Conservation (phyloP, 176 grass and related monocot species). For the Carex scoparia region DNA sequence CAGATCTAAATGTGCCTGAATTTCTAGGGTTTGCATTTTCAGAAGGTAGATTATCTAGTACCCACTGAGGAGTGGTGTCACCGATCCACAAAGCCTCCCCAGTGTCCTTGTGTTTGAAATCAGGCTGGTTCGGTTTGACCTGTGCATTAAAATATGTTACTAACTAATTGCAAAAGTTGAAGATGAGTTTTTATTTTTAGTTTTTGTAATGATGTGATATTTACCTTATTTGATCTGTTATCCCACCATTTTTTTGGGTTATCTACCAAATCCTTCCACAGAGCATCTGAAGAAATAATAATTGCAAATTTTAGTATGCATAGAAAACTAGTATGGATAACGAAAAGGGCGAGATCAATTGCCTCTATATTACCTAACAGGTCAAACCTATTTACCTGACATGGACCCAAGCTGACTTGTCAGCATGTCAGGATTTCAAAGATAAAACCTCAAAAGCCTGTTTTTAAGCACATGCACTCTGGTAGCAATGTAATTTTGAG, state of each 20-base stretch:
- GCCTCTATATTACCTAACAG: neutral
- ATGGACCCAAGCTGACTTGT: neutral
- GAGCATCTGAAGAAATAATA: conserved; percentile 33
- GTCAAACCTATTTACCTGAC: neutral
- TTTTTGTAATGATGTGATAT: neutral
- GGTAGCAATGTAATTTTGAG: neutral
- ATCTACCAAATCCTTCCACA: conserved; percentile 57
- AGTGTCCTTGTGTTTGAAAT: conserved; percentile 69
- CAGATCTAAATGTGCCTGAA: neutral
- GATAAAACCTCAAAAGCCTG: neutral
- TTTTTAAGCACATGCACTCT: neutral
- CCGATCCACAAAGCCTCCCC: conserved; percentile 55
- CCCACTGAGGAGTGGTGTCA: conserved; percentile 40
- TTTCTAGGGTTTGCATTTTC: conserved; percentile 19
- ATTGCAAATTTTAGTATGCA: neutral
- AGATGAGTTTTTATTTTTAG: neutral
- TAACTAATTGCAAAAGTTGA: neutral
- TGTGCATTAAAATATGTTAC: conserved; percentile 28
- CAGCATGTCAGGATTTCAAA: neutral
- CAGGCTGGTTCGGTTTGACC: conserved; percentile 34
- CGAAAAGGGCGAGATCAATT: neutral
- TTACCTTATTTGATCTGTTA: conserved; percentile 53
- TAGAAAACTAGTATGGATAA: neutral
- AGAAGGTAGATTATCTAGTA: conserved; percentile 37
- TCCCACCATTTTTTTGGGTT: conserved; percentile 78